Evolutionary conservation across 805 yeast genomes (phyloP).

Genomic region (Ogataea nitratoaversa): DNA sequence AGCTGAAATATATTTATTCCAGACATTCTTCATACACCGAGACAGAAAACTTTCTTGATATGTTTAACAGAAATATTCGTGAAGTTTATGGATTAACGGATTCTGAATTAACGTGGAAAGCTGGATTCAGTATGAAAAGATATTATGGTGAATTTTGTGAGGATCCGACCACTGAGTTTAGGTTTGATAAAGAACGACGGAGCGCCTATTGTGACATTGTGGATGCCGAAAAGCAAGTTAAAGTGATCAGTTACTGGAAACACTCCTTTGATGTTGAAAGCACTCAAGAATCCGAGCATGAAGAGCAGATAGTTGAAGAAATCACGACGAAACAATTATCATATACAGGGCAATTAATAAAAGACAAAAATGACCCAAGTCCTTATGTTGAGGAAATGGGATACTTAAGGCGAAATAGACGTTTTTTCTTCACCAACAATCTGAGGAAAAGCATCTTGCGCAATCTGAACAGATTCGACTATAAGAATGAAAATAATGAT

Average conservation of each 20-base stretch:
- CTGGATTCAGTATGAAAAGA: slow-evolving; percentile 13
- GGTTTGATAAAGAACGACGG: slow-evolving; percentile 7
- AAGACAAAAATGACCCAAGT: too few species aligned
- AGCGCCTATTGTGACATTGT: neutral
- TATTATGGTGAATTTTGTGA: slow-evolving; percentile 6
- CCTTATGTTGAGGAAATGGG: too few species aligned
- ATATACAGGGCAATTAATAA: too few species aligned
- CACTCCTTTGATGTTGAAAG: neutral
- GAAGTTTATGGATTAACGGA: slow-evolving; percentile 18
- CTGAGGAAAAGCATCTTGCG: too few species aligned
- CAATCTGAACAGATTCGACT: too few species aligned
- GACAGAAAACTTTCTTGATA: slow-evolving; percentile 7
- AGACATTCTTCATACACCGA: slow-evolving; percentile 19
- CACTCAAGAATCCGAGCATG: too few species aligned
- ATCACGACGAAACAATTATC: too few species aligned
- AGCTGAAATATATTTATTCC: slow-evolving; percentile 11
- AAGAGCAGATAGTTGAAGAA: too few species aligned
- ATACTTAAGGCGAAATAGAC: too few species aligned
- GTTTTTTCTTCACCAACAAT: too few species aligned
- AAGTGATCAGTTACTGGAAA: neutral
- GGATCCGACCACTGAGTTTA: neutral
- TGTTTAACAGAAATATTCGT: slow-evolving; percentile 6
- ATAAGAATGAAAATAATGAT: too few species aligned
- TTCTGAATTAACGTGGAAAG: slow-evolving; percentile 8
- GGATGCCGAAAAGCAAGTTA: neutral